Conservation (phyloP, 163 green algal species). For the Chlorella variabilis region DNA sequence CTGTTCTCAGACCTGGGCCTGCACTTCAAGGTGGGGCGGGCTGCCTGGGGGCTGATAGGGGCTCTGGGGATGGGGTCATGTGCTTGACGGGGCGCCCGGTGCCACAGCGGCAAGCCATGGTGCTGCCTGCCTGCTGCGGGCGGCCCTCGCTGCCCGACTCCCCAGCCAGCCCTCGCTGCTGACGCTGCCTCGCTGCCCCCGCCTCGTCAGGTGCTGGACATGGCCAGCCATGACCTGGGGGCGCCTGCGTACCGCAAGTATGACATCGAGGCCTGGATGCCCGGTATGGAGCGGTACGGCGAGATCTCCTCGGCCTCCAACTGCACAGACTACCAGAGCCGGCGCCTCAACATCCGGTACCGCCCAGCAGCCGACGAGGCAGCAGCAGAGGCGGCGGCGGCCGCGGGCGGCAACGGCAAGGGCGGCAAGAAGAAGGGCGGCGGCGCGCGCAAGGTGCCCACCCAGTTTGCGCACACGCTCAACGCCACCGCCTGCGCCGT, state of each 20-base stretch:
- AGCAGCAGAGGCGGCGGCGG: constrained; percentile 39
- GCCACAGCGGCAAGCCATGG: too few species aligned
- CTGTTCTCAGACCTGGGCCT: constrained; percentile 95
- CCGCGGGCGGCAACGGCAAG: constrained; percentile 52
- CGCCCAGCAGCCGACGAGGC: constrained; percentile 13
- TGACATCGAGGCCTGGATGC: constrained; percentile 99
- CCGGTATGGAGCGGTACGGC: constrained; percentile 90
- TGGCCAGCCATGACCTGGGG: constrained; percentile 95
- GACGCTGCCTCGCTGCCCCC: too few species aligned
- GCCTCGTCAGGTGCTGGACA: constrained; percentile 95
- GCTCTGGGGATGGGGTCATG: too few species aligned
- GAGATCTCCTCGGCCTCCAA: constrained; percentile 97
- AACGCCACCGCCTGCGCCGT: constrained; percentile 98
- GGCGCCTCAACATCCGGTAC: constrained; percentile 90
- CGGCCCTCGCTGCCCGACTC: too few species aligned
- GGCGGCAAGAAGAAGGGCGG: constrained; percentile 53
- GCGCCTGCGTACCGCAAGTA: constrained; percentile 97
- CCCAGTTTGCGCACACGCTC: constrained; percentile 96
- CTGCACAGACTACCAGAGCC: constrained; percentile 98
- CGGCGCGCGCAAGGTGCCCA: constrained; percentile 56
- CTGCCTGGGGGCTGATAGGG: too few species aligned
- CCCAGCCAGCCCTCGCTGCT: too few species aligned
- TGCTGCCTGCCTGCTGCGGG: too few species aligned
- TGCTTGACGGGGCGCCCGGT: too few species aligned
- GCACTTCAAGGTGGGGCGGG: constrained; percentile 91